Conservation (phyloP, 768 basidiomycete species). For the Coprinopsis cinerea region DNA sequence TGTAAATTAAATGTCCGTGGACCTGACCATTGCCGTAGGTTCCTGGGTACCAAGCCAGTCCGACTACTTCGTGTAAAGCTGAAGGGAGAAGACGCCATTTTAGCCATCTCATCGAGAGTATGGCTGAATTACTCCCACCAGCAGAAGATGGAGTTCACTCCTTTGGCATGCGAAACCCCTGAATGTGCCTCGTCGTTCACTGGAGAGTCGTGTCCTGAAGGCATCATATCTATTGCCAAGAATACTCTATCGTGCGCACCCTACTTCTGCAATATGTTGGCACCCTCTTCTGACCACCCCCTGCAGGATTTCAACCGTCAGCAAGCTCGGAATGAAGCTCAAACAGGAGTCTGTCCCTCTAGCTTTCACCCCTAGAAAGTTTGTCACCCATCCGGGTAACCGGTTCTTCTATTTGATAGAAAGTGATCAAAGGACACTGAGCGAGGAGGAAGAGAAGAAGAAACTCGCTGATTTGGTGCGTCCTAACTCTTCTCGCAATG, state of each 20-base stretch:
- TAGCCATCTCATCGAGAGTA: constrained; percentile 93
- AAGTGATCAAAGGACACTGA: constrained; percentile 85
- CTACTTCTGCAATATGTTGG: background rate
- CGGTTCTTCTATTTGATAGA: constrained; percentile 89
- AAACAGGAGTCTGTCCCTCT: constrained; percentile 92
- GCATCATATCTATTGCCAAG: constrained; percentile 91
- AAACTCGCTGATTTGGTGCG: constrained; percentile 69
- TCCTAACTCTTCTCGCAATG: no score
- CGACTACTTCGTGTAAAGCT: constrained; percentile 81
- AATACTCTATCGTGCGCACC: constrained; percentile 79
- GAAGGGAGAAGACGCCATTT: constrained; percentile 82
- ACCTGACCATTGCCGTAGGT: no score
- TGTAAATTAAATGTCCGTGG: no score
- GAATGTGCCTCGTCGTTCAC: constrained; percentile 98
- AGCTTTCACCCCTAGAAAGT: constrained; percentile 90
- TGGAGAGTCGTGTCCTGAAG: constrained; percentile 93
- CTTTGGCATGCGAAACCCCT: constrained; percentile 91
- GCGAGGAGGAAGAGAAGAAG: constrained; percentile 59
- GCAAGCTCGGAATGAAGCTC: constrained; percentile 90
- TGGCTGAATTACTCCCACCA: constrained; percentile 99
- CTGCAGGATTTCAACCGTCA: constrained; percentile 89
- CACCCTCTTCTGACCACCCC: constrained; percentile 6
- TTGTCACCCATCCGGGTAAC: constrained; percentile 83
- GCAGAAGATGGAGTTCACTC: constrained; percentile 95
- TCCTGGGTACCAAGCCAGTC: constrained; percentile 91